Evolutionary conservation across 352 stramenopile species (phyloP).

Genomic region (Pythium apleroticum): DNA sequence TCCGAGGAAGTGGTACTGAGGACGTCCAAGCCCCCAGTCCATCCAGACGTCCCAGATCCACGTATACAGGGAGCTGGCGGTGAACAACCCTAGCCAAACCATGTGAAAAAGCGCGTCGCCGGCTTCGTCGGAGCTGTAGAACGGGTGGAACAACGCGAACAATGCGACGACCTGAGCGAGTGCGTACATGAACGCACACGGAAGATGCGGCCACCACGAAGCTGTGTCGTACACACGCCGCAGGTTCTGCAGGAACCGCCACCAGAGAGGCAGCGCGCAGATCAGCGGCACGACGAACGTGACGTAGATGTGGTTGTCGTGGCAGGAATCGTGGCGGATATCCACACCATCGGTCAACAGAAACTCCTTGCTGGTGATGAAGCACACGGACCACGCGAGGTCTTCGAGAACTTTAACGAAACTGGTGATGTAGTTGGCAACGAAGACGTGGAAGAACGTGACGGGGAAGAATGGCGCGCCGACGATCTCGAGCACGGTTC

Average conservation of each 20-base stretch:
- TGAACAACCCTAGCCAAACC: slow-evolving; percentile 78
- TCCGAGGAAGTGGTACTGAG: slow-evolving; percentile 73
- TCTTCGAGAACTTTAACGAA: slow-evolving; percentile 84
- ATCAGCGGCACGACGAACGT: slow-evolving; percentile 94
- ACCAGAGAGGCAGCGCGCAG: slow-evolving; percentile 94
- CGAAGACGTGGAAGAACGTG: slow-evolving; percentile 94
- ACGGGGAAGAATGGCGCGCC: slow-evolving; percentile 90
- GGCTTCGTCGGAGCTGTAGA: slow-evolving; percentile 41
- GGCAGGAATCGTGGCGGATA: slow-evolving; percentile 25
- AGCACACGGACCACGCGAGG: slow-evolving; percentile 94
- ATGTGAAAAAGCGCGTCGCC: slow-evolving; percentile 47
- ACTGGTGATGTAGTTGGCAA: slow-evolving; percentile 85
- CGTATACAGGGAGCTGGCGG: slow-evolving; percentile 74
- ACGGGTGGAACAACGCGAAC: slow-evolving; percentile 86
- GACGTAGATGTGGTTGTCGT: slow-evolving; percentile 90
- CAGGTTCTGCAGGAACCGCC: slow-evolving; percentile 97
- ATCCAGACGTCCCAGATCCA: slow-evolving; percentile 87
- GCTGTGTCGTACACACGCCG: slow-evolving; percentile 94
- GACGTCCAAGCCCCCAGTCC: slow-evolving; percentile 82
- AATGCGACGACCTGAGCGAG: slow-evolving; percentile 82
- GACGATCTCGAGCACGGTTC: slow-evolving; percentile 89
- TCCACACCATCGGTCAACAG: slow-evolving; percentile 56
- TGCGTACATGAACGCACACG: slow-evolving; percentile 96
- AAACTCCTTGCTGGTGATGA: slow-evolving; percentile 94
- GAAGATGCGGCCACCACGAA: slow-evolving; percentile 94